phyloP scores from a whole-genome alignment of 805 yeast genomes.

The Suhomyces vadensis region DNA sequence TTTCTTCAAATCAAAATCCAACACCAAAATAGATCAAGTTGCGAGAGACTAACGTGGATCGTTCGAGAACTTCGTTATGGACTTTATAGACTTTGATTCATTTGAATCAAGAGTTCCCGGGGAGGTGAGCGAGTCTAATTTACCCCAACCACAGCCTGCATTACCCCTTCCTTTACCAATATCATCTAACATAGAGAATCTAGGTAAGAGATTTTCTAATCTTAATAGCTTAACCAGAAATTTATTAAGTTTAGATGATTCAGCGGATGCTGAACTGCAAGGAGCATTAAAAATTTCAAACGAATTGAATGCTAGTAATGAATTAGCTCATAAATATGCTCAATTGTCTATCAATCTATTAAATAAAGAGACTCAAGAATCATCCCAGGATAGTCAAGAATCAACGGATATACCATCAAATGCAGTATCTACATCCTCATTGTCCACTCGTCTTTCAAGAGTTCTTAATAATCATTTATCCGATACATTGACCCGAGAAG shows the following conservation, averaged over 20 bases:
- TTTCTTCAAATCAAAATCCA: background rate
- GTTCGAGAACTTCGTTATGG: conserved; percentile 27
- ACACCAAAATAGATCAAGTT: too few species aligned
- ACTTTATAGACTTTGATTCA: conserved; percentile 42
- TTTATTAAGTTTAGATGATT: conserved; percentile 28
- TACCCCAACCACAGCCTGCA: conserved; percentile 39
- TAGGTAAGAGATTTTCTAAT: conserved; percentile 35
- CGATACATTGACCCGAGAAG: conserved; percentile 35
- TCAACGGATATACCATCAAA: background rate
- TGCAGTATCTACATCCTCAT: conserved; percentile 9
- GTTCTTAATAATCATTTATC: conserved; percentile 47
- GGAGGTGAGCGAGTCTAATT: background rate
- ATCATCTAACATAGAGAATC: conserved; percentile 35
- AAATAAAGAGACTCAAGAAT: conserved; percentile 13
- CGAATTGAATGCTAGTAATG: conserved; percentile 4
- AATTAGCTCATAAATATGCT: conserved; percentile 51
- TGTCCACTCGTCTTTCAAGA: conserved; percentile 49
- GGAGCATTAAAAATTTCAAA: too few species aligned
- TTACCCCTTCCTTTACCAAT: conserved; percentile 46
- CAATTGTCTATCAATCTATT: conserved; percentile 43
- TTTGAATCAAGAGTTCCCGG: conserved; percentile 25
- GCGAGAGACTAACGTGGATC: background rate
- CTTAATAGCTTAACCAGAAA: conserved; percentile 33
- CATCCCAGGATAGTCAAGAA: background rate
- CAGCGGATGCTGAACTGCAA: too few species aligned